These are phyloP conservation scores for Arabidopsis lyrata DNA, from an alignment of 441 rosid species.

Conservation along the genomic window DNA sequence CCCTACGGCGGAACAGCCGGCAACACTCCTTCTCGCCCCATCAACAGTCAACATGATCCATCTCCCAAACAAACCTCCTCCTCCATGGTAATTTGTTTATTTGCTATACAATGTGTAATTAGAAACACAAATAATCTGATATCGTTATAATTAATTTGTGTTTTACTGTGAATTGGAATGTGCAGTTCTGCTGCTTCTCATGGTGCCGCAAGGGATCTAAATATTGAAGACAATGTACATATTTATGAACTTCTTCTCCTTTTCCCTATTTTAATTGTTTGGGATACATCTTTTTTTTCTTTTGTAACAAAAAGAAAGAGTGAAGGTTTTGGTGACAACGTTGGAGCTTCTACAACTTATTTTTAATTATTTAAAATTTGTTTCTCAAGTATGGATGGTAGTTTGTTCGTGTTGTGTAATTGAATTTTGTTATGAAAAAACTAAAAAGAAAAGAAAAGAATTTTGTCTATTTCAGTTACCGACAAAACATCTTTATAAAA, in stretches of 20 bases:
- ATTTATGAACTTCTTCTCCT: not conserved
- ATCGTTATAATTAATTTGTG: not conserved
- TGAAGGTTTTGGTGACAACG: conserved; percentile 17
- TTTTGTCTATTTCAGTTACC: not conserved
- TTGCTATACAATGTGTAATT: no score
- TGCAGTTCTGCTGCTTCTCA: conserved; percentile 81
- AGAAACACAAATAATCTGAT: no score
- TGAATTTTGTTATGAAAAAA: not conserved
- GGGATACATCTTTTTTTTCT: not conserved
- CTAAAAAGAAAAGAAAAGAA: not conserved
- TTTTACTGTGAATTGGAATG: conserved; percentile 5
- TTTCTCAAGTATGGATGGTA: not conserved
- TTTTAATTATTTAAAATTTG: not conserved
- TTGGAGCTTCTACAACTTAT: not conserved
- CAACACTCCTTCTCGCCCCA: conserved; percentile 42
- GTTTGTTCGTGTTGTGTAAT: conserved; percentile 10
- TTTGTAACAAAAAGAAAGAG: conserved; percentile 20
- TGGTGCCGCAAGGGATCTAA: conserved; percentile 64
- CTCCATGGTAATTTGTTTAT: conserved; percentile 16
- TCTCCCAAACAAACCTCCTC: conserved; percentile 21
- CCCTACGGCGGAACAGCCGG: conserved; percentile 26
- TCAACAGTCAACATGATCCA: conserved; percentile 24
- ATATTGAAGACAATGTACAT: conserved; percentile 34
- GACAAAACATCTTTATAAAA: not conserved
- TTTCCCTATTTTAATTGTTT: not conserved